Conservation (phyloP, 2,329 filamentous ascomycete genomes). For the Periconia sp. region DNA sequence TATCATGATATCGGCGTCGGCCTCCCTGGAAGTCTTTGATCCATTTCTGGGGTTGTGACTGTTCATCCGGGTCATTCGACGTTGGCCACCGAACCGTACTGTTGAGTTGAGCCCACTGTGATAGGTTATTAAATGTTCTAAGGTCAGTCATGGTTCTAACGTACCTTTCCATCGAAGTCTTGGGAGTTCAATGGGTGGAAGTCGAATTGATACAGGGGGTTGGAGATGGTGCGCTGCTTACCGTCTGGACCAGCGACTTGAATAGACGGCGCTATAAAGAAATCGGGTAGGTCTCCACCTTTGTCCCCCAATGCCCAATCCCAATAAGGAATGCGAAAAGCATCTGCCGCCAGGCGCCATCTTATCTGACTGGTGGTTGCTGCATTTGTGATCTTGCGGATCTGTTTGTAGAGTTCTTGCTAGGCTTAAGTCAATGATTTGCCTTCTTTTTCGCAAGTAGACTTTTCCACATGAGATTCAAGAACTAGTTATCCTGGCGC, state of each 20-base stretch:
- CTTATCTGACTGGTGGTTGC: conserved; percentile 24
- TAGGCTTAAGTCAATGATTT: conserved; percentile 13
- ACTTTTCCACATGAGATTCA: too few species aligned
- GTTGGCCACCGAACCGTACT: conserved; percentile 40
- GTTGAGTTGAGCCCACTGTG: conserved; percentile 32
- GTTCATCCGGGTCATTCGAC: conserved; percentile 19
- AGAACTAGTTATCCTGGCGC: neutral
- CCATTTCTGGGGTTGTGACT: conserved; percentile 25
- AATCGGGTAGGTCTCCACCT: conserved; percentile 28
- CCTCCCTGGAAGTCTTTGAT: conserved; percentile 9
- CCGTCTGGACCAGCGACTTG: conserved; percentile 25
- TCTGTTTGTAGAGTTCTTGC: conserved; percentile 37
- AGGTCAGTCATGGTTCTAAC: neutral
- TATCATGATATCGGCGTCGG: conserved; percentile 17
- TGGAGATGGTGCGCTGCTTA: conserved; percentile 19
- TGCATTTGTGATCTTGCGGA: conserved; percentile 23
- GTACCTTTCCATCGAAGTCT: conserved; percentile 33
- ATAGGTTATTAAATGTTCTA: neutral
- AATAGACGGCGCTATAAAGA: conserved; percentile 25
- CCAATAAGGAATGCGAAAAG: conserved; percentile 44
- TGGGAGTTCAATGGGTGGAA: conserved; percentile 30
- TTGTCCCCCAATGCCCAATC: conserved; percentile 37
- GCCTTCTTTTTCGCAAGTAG: too few species aligned
- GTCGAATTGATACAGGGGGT: conserved; percentile 36
- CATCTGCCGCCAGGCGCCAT: conserved; percentile 31